These are phyloP conservation scores for Capsicum chinense DNA, from an alignment of 257 asterid species.

Conservation along the genomic window DNA sequence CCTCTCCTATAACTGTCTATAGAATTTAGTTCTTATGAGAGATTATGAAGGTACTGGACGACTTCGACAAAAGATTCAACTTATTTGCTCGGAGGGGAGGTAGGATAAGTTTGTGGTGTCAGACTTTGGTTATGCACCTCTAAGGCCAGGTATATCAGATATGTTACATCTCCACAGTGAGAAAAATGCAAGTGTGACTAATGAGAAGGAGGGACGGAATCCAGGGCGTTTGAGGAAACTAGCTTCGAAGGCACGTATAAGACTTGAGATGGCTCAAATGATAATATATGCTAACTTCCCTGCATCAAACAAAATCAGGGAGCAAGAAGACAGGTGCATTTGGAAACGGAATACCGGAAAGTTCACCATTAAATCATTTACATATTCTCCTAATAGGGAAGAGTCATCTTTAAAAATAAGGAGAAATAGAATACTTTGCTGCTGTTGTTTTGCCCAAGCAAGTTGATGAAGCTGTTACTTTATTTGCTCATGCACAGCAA, in stretches of 20 bases:
- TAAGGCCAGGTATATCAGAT: neutral
- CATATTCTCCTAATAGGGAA: neutral
- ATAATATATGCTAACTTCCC: neutral
- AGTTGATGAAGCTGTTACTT: conserved; percentile 5
- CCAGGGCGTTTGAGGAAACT: neutral
- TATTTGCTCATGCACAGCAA: neutral
- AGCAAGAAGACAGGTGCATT: neutral
- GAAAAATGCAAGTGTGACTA: neutral
- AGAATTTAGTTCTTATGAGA: neutral
- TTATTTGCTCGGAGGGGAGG: neutral
- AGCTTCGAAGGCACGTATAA: neutral
- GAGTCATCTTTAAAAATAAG: neutral
- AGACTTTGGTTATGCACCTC: neutral
- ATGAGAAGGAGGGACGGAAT: neutral
- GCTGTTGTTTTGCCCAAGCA: conserved; percentile 10
- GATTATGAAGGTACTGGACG: neutral
- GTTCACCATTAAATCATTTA: neutral
- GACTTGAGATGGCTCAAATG: conserved; percentile 3
- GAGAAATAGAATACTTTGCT: neutral
- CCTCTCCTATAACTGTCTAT: neutral
- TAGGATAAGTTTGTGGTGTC: neutral
- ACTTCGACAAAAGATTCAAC: neutral
- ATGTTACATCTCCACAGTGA: neutral
- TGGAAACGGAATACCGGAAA: conserved; percentile 5
- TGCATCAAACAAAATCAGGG: neutral